Conservation (phyloP, 352 stramenopile genomes). For the Phytophthora chlamydospora region DNA sequence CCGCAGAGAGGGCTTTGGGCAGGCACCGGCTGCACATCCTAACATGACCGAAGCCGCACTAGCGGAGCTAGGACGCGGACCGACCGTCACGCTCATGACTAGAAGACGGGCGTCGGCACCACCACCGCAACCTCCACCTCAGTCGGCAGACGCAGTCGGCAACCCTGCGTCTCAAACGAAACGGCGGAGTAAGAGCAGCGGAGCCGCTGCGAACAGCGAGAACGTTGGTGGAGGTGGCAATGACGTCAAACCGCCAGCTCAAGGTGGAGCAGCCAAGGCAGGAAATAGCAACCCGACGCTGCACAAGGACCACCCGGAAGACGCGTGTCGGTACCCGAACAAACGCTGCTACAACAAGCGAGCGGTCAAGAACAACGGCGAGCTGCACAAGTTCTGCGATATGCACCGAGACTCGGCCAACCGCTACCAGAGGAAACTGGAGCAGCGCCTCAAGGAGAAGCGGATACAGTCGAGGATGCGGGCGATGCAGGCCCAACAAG, state of each 20-base stretch:
- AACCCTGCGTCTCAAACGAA: conserved; percentile 8
- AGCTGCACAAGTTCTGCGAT: conserved; percentile 74
- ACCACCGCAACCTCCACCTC: conserved; percentile 6
- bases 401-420: conserved; percentile 64
- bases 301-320: conserved; percentile 29
- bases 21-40: conserved; percentile 30
- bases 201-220: conserved; percentile 28
- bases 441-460: conserved; percentile 48
- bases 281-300: conserved; percentile 15
- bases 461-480: conserved; percentile 37
- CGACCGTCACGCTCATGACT: conserved; percentile 35
- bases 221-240: conserved; percentile 24
- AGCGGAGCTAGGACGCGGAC: conserved; percentile 15
- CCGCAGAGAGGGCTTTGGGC: conserved; percentile 1
- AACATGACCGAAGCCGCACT: conserved; percentile 41
- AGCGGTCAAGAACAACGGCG: conserved; percentile 70
- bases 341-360: conserved; percentile 64
- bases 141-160: conserved; percentile 7
- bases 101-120: conserved; percentile 24
- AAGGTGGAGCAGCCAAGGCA: conserved; percentile 10
- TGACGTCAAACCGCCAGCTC: conserved; percentile 11
- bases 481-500: conserved; percentile 31
- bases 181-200: conserved; percentile 29
- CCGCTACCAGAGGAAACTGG: conserved; percentile 64
- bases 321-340: conserved; percentile 67